Conservation (phyloP, 805 yeast species). For the Saturnispora saitoi region DNA sequence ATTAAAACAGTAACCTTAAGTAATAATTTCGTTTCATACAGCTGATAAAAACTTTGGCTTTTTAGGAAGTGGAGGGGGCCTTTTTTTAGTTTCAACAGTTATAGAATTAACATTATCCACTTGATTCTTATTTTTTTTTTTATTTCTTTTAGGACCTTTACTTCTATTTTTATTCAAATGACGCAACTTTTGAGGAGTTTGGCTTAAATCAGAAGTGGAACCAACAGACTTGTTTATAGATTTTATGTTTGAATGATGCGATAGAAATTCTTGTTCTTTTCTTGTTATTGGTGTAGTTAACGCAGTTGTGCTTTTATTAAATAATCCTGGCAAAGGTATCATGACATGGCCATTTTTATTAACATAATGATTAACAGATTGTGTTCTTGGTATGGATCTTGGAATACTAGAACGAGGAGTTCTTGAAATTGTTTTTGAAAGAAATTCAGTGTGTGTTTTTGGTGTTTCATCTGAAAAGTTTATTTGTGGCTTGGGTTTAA, state of each 20-base stretch:
- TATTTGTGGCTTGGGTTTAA: not conserved
- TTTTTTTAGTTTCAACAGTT: not conserved
- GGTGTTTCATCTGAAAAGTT: not conserved
- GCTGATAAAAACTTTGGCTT: not conserved
- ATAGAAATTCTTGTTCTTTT: not conserved
- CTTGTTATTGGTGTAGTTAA: not conserved
- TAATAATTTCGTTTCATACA: not conserved
- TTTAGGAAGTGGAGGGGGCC: not conserved
- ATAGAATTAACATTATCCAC: not conserved
- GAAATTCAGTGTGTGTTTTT: not conserved
- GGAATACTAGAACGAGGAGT: not conserved
- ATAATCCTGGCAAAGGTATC: slow-evolving; percentile 6
- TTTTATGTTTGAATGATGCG: too few species aligned
- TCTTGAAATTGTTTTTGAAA: too few species aligned
- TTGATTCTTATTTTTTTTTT: slow-evolving; percentile 28
- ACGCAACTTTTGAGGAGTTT: slow-evolving; percentile 26
- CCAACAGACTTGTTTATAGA: not conserved
- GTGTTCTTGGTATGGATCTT: not conserved
- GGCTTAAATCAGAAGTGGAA: slow-evolving; percentile 16
- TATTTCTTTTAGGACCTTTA: slow-evolving; percentile 44
- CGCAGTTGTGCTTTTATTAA: not conserved
- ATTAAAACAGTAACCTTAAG: too few species aligned
- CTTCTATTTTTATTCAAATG: slow-evolving; percentile 42
- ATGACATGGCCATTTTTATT: not conserved
- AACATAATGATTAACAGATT: not conserved